Percentiles rank a stretch among this genome's conserved stretches.
Evolutionary conservation across 345 rosid genomes (phyloP).

Genomic region (Hypericum androsaemum): DNA sequence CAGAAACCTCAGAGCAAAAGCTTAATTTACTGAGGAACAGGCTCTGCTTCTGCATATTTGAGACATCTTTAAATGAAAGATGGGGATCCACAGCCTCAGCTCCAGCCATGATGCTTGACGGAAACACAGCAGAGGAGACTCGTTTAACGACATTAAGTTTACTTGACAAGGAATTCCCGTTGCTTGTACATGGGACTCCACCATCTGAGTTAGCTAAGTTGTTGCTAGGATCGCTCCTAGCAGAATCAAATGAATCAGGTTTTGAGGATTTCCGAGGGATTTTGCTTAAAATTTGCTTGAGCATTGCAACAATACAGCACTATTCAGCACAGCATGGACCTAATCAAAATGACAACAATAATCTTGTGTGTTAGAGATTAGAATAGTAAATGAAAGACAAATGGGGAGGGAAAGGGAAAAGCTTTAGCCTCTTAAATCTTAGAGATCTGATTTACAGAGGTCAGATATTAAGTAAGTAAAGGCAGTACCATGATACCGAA

Average conservation of each 20-base stretch:
- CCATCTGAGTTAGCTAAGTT: slow-evolving; percentile 26
- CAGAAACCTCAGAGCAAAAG: slow-evolving; percentile 47
- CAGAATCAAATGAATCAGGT: slow-evolving; percentile 33
- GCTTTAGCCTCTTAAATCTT: too few species aligned
- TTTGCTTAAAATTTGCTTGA: slow-evolving; percentile 71
- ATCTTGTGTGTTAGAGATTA: background rate
- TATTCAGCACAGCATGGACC: slow-evolving; percentile 20
- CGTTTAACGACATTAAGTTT: slow-evolving; percentile 66
- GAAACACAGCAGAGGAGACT: slow-evolving; percentile 76
- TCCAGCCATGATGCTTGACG: slow-evolving; percentile 62
- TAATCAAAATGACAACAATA: slow-evolving; percentile 7
- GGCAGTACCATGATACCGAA: too few species aligned
- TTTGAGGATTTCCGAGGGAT: slow-evolving; percentile 56
- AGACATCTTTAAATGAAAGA: slow-evolving; percentile 62
- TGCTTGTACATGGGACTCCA: slow-evolving; percentile 44
- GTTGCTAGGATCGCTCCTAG: slow-evolving; percentile 33
- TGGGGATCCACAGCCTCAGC: slow-evolving; percentile 66
- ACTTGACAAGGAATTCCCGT: slow-evolving; percentile 48
- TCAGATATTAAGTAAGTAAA: too few species aligned
- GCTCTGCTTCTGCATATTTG: slow-evolving; percentile 57
- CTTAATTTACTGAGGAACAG: slow-evolving; percentile 64
- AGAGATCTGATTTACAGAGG: too few species aligned
- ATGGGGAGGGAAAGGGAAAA: background rate
- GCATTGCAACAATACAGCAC: slow-evolving; percentile 32
- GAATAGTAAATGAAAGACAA: background rate